Percentiles rank a stretch among this genome's conserved stretches.
Evolutionary conservation across 495 filamentous ascomycete genomes (phyloP).

Genomic region (Annulohypoxylon maeteangense): DNA sequence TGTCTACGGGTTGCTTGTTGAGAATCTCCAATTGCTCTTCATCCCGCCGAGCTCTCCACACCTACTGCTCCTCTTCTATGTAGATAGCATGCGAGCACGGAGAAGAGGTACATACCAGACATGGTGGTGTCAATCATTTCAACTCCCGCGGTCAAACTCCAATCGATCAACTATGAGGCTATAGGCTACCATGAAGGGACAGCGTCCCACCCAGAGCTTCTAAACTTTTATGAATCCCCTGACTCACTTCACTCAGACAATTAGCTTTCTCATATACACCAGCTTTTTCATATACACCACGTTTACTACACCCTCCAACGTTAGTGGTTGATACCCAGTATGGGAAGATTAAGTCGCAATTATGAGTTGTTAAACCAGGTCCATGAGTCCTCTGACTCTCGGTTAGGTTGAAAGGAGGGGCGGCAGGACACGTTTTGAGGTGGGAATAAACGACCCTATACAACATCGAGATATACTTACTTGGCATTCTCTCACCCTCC

Average conservation of each 20-base stretch:
- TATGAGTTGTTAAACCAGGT: constrained; percentile 13
- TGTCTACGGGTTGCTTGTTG: constrained; percentile 15
- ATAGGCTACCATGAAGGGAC: constrained; percentile 20
- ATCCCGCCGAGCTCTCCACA: constrained; percentile 27
- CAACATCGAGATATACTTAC: constrained; percentile 28
- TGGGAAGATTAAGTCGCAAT: background rate
- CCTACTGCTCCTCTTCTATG: constrained; percentile 29
- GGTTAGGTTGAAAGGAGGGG: constrained; percentile 9
- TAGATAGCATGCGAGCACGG: constrained; percentile 37
- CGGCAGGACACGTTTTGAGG: constrained; percentile 13
- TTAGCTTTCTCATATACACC: constrained; percentile 45
- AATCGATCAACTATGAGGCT: constrained; percentile 43
- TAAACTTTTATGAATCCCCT: background rate
- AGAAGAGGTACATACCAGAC: constrained; percentile 13
- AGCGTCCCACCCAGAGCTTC: constrained; percentile 8
- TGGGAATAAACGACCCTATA: constrained; percentile 2
- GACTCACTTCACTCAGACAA: constrained; percentile 19
- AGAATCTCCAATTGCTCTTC: constrained; percentile 27
- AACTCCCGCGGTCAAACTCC: constrained; percentile 15
- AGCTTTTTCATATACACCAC: constrained; percentile 47
- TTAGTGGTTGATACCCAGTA: constrained; percentile 17
- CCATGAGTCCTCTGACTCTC: background rate
- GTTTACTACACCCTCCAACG: constrained; percentile 19
- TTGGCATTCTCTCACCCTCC: constrained; percentile 14
- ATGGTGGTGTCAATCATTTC: constrained; percentile 26